Base-by-base conservation (phyloP, 129 eudicot species). In the Rutidosis leptorrhynchoides region DNA sequence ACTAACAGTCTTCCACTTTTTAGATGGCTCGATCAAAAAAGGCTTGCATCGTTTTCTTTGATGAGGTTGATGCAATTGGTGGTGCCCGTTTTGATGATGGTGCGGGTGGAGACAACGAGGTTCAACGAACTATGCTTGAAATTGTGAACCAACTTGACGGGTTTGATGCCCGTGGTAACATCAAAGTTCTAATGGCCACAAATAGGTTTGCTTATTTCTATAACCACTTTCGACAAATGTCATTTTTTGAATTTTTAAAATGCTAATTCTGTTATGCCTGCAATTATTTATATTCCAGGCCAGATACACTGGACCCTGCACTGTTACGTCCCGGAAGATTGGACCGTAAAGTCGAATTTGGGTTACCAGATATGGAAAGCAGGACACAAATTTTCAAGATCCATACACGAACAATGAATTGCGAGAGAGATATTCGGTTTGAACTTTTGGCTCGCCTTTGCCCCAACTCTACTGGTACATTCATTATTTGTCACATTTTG, bases 1-100 rank as follows among this genome's bases (percentile, higher is more conserved):
- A 32, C 62, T 28, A 70, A 71, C 37, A 42, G 35, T 66, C 35
- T 17, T 19, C 54, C n/a, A 54, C 59, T 54, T 16, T 54, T 70
- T 83, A 94, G 96, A 94, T 94, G 99, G 99, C 99, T 8, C 95
- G 99, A 59, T 94, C 96, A 1, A 94, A 94, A 42, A 94, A 94
- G 70, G 97, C 99, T 30, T 94, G 93, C 68, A 89, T 89, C 53
- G 90, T 88, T 52, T 94, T 86, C 74, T 83, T 94, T 69, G 99
- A 94, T 83, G 99, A 89, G 74, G 74, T 94, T 27, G 99, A 94
- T 81, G 99, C 99, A 64, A 94, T 94, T 72, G 99, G 99, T 52
- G 99, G 99, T 51, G 94, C 97, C 1, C 86, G 99, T 48, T 94
- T 94, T 30, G 95, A 86, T 81, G 97, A 89, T 62, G 99, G 99